A percentile compares a stretch with the other conserved stretches of the same genome.
Conservation (phyloP, 2,329 filamentous ascomycete genomes). For the Didymella lethalis region DNA sequence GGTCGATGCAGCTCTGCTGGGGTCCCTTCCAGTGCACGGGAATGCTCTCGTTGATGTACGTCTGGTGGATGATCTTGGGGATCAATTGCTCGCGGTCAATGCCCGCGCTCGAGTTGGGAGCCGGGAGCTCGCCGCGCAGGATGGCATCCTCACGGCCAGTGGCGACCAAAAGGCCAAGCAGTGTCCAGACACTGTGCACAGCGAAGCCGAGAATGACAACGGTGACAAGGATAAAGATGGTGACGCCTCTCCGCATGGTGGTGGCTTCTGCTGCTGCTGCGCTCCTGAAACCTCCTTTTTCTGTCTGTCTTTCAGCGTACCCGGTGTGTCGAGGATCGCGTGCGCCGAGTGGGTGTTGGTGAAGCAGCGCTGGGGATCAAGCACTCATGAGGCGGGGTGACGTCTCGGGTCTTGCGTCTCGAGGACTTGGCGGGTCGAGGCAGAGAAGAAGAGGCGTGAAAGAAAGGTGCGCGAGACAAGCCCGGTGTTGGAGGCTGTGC, state of each 20-base stretch:
- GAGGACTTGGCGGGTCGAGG: constrained; percentile 23
- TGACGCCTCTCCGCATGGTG: constrained; percentile 67
- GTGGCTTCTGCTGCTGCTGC: constrained; percentile 16
- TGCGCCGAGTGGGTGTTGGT: constrained; percentile 12
- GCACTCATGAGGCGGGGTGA: constrained; percentile 22
- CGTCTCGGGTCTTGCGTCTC: constrained; percentile 21
- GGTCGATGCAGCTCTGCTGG: constrained; percentile 70
- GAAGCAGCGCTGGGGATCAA: constrained; percentile 16
- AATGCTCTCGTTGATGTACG: constrained; percentile 74
- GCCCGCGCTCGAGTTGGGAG: constrained; percentile 67
- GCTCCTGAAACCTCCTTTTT: constrained; percentile 35
- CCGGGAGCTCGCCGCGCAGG: constrained; percentile 69
- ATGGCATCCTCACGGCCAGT: constrained; percentile 73
- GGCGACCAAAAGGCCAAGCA: constrained; percentile 73
- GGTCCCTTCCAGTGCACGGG: constrained; percentile 71
- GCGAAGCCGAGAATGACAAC: constrained; percentile 69
- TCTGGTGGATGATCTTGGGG: constrained; percentile 80
- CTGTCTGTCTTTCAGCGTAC: constrained; percentile 9
- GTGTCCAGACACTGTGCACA: constrained; percentile 72
- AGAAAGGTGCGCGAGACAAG: constrained; percentile 26
- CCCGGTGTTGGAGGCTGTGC: constrained; percentile 20
- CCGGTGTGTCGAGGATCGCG: constrained; percentile 7
- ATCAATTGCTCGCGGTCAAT: constrained; percentile 68
- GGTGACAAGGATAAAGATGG: constrained; percentile 72
- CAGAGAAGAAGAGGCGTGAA: constrained; percentile 25